phyloP scores from a whole-genome alignment of 345 rosid species.

The Trapa bicornis region DNA sequence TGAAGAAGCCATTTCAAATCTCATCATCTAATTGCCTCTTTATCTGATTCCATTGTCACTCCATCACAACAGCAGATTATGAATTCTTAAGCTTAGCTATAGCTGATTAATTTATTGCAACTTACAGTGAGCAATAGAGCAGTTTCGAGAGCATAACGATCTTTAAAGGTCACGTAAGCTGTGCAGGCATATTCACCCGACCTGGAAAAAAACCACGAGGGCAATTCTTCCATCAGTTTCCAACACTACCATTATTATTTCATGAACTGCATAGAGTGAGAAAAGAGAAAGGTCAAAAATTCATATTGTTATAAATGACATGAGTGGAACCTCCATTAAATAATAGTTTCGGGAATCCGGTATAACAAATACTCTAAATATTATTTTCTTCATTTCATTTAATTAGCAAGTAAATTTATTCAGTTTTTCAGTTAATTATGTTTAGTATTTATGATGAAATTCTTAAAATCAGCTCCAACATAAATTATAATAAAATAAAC shows the following conservation, averaged over 20 bases:
- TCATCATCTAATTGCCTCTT: background rate
- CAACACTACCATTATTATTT: background rate
- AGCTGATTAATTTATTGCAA: background rate
- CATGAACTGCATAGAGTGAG: background rate
- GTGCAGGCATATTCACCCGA: slow-evolving; percentile 47
- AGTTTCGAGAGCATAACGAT: slow-evolving; percentile 64
- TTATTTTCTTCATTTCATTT: background rate
- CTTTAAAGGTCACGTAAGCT: slow-evolving; percentile 70
- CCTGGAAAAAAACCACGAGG: slow-evolving; percentile 29
- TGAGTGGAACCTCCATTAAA: background rate
- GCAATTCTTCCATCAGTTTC: background rate
- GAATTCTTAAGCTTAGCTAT: background rate
- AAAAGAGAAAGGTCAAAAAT: background rate
- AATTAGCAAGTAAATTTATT: background rate
- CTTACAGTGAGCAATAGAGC: slow-evolving; percentile 84
- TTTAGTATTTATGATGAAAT: background rate
- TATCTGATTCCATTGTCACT: background rate
- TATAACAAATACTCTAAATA: background rate
- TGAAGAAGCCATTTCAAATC: background rate
- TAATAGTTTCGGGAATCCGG: background rate
- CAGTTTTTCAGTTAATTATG: background rate
- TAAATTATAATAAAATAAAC: background rate
- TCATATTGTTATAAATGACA: background rate
- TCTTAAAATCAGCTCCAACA: background rate
- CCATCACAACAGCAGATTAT: background rate